Base-by-base conservation (phyloP, 768 basidiomycete genomes). In the Postia placenta region DNA sequence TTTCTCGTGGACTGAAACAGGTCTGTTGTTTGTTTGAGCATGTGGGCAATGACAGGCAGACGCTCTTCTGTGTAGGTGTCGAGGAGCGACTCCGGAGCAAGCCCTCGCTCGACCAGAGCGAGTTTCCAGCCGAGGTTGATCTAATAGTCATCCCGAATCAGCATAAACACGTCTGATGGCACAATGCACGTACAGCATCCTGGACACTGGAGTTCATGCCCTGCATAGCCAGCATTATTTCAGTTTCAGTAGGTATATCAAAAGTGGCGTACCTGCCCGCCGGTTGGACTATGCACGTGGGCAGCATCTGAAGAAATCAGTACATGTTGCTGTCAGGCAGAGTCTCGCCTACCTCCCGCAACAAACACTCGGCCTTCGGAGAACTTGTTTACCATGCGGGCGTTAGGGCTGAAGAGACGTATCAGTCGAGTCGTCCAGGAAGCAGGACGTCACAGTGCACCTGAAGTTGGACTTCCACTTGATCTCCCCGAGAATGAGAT, bases 331-430 rank as follows among this genome's bases (percentile, higher is more conserved):
- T n/a, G n/a, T n/a, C n/a, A n/a, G n/a, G n/a, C n/a, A n/a, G n/a
- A n/a, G n/a, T n/a, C n/a, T n/a, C n/a, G 20, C 38, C 7, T 39
- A 39, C 38, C 38, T 56, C 78, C 78, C 20, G 61, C 70, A 2
- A 55, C 38, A 50, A 77, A 78, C 9, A 71, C 72, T n/a, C 74
- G 64, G 1, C 74, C 74, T 4, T 55, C 49, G n/a, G 62, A 55
- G 53, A 78, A 72, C 20, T 58, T 66, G 37, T 76, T 55, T 0
- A 69, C 71, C 73, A 77, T 74, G 9, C 78, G 66, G 25, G 77
- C 68, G 55, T 76, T 76, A 1, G 75, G 69, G 24, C 76, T 72
- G 43, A n/a, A n/a, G n/a, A n/a, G n/a, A n/a, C n/a, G n/a, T n/a
- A n/a, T n/a, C 9, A 7, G 7, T 33, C 30, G 30, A 33, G 15